phyloP scores from a whole-genome alignment of 495 filamentous ascomycete genomes.

The Penicillium daleae region DNA sequence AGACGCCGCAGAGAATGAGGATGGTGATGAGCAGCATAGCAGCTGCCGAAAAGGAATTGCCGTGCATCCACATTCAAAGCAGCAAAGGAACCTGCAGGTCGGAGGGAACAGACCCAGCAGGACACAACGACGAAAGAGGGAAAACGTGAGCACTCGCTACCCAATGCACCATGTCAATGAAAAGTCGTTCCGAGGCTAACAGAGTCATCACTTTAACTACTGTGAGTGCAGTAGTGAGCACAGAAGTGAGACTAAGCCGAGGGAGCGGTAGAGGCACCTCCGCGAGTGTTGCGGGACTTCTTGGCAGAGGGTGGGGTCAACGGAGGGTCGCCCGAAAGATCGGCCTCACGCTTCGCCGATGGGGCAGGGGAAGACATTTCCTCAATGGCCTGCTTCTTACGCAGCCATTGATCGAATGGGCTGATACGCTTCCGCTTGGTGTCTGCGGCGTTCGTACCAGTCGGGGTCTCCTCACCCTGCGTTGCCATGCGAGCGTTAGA shows the following conservation, averaged over 20 bases:
- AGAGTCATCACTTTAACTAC: conserved; percentile 1
- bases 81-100: conserved; percentile 2
- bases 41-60: neutral
- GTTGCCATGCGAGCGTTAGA: conserved; percentile 30
- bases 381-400: conserved; percentile 55
- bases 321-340: conserved; percentile 24
- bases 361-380: conserved; percentile 23
- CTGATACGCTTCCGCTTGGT: conserved; percentile 54
- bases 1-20: neutral
- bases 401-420: conserved; percentile 68
- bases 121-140: neutral
- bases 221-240: neutral
- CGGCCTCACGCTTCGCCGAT: conserved; percentile 39
- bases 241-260: conserved; percentile 3
- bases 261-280: conserved; percentile 9
- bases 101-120: conserved; percentile 5
- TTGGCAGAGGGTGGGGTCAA: conserved; percentile 33
- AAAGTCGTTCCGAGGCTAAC: neutral
- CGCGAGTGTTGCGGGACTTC: conserved; percentile 28
- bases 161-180: conserved; percentile 9
- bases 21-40: conserved; percentile 1
- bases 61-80: conserved; percentile 11
- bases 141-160: conserved; percentile 5
- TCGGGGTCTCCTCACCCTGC: conserved; percentile 29
- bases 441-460: conserved; percentile 14